Base-by-base conservation (phyloP, 1,284 basidiomycete genomes). In the Pascua sp. region DNA sequence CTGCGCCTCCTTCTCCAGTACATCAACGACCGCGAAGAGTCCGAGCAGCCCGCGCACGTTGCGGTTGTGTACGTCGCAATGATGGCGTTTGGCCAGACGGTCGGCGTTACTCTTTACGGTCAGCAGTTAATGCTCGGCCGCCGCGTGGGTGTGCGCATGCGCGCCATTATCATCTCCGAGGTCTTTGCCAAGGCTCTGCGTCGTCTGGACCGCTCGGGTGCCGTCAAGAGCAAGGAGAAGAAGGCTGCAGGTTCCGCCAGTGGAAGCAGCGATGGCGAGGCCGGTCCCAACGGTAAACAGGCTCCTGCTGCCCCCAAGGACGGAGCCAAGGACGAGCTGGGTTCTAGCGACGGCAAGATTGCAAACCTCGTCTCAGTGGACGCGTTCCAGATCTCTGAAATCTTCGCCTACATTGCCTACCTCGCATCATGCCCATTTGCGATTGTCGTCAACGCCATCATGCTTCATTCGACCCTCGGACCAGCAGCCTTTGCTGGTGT, bases 151-250 rank as follows among this genome's bases (percentile, higher is more conserved):
- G 77, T 81, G 32, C 69, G 78, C 13, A 60, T 77, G 38, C 69
- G 78, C 37, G 76, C 80, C 1, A 78, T 83, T 57, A 77, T 84
- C 53, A 77, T 82, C 59, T 71, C 79, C 42, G 81, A 83, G 57
- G 79, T 82, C 36, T 80, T 83, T 60, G 79, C 80, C 50, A 83
- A 83, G 67, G 79, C 81, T 0, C 73, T 84, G 0, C 75, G 82
- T 12, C 66, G 81, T 17, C 75, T 78, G 54, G 81, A 82, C 61
- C 69, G 75, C 41, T 69, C 76, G n/a, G 76, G 76, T 0, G 59
- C 67, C 1, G 71, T 69, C 47, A 72, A 69, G 55, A 66, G 64
- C 38, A 41, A 32, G 5, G 56, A 56, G 1, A 32, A 32, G 24
- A 50, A 64, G 36, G 66, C 67, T 2, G 3, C 24, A 7, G 24